These are phyloP conservation scores for Penicillium goetzii DNA, from an alignment of 495 filamentous ascomycete species.

Conservation along the genomic window DNA sequence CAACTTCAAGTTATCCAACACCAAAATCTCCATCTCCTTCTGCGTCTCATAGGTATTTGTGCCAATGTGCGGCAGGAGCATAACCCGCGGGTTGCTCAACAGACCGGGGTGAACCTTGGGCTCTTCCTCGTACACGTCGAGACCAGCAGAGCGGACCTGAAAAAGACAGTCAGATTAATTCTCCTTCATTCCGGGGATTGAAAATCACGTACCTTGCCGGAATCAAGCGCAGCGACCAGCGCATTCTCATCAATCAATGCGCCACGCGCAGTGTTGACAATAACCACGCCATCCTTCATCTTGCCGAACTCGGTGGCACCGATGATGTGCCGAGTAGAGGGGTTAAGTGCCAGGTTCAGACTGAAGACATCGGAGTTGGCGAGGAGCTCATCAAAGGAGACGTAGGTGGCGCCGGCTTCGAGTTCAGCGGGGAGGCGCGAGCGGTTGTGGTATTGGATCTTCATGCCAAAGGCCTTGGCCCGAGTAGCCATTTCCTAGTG, in stretches of 20 bases:
- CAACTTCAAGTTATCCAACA: conserved; percentile 66
- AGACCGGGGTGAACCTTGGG: conserved; percentile 72
- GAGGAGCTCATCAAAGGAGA: conserved; percentile 70
- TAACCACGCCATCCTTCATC: conserved; percentile 77
- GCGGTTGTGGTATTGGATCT: conserved; percentile 74
- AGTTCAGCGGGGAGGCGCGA: conserved; percentile 54
- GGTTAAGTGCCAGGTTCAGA: conserved; percentile 73
- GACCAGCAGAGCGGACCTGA: conserved; percentile 58
- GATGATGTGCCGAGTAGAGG: conserved; percentile 70
- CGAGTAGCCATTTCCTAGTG: conserved; percentile 68
- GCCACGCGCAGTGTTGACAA: conserved; percentile 83
- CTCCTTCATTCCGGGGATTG: conserved; percentile 11
- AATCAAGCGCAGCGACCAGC: conserved; percentile 69
- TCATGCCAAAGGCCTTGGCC: conserved; percentile 70
- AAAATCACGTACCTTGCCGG: conserved; percentile 60
- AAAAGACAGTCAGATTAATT: not conserved
- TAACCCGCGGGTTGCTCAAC: conserved; percentile 67
- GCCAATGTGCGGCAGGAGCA: conserved; percentile 82
- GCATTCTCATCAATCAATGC: conserved; percentile 78
- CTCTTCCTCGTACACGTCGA: conserved; percentile 84
- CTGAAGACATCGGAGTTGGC: conserved; percentile 72
- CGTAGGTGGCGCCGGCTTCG: conserved; percentile 64
- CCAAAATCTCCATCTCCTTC: conserved; percentile 78
- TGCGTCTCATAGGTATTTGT: conserved; percentile 68
- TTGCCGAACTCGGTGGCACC: conserved; percentile 64